Evolutionary conservation across 163 green algal species (phyloP).

Genomic region (Chlorella variabilis): DNA sequence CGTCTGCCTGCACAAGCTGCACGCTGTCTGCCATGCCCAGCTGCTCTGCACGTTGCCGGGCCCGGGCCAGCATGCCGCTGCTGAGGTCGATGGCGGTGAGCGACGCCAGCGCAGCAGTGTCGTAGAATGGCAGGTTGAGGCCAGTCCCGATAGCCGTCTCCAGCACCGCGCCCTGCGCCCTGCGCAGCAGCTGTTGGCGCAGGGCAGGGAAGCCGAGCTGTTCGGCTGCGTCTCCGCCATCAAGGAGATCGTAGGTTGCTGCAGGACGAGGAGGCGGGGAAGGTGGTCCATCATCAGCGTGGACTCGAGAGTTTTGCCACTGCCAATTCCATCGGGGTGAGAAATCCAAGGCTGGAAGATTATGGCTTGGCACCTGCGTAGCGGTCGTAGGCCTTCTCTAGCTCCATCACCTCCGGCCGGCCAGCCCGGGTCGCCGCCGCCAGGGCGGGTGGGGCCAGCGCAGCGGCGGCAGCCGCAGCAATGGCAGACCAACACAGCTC

Average conservation of each 20-base stretch:
- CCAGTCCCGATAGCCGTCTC: constrained; percentile 84
- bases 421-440: neutral
- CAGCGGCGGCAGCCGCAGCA: neutral
- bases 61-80: constrained; percentile 79
- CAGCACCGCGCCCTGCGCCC: constrained; percentile 71
- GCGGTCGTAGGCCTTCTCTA: constrained; percentile 16
- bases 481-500: neutral
- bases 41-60: constrained; percentile 13
- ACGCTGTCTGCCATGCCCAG: neutral
- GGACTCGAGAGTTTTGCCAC: too few relatives aligned
- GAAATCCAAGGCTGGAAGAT: too few relatives aligned
- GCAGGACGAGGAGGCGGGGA: neutral
- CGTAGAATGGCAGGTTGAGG: constrained; percentile 80
- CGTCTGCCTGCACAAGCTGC: constrained; percentile 64
- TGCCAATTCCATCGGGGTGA: too few relatives aligned
- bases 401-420: neutral
- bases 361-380: too few relatives aligned
- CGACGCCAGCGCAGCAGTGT: constrained; percentile 27
- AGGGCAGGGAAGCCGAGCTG: constrained; percentile 74
- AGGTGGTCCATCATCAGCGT: neutral
- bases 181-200: constrained; percentile 58
- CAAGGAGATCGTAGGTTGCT: constrained; percentile 75
- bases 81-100: constrained; percentile 74
- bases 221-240: constrained; percentile 64
- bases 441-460: neutral